Evolutionary conservation across 2,329 filamentous ascomycete species (phyloP).

Genomic region (Parastagonospora nodorum): DNA sequence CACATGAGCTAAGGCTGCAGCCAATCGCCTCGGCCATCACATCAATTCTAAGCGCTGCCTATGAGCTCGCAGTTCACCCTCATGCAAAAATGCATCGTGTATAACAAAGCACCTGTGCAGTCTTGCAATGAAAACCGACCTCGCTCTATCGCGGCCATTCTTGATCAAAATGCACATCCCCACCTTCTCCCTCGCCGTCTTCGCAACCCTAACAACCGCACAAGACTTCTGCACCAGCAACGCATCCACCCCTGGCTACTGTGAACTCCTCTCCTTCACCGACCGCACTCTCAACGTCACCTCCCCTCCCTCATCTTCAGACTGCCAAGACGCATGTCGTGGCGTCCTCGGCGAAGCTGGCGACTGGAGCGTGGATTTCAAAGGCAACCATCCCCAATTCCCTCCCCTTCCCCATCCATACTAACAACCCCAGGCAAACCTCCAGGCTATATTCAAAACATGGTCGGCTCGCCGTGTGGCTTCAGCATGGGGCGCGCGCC

Average conservation of each 20-base stretch:
- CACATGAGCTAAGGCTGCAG: background rate
- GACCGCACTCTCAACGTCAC: conserved; percentile 15
- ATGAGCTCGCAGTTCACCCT: background rate
- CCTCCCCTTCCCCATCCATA: background rate
- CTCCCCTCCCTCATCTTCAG: conserved; percentile 11
- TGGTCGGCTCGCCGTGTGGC: conserved; percentile 15
- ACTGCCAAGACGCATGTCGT: conserved; percentile 21
- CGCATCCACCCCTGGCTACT: conserved; percentile 15
- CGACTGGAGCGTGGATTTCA: conserved; percentile 24
- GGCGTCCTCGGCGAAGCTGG: conserved; percentile 21
- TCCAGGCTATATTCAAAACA: conserved; percentile 19
- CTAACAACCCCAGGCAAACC: conserved; percentile 8
- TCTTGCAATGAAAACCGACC: background rate
- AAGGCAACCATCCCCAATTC: conserved; percentile 1
- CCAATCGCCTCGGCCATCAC: background rate
- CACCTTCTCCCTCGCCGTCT: conserved; percentile 1
- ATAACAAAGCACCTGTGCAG: background rate
- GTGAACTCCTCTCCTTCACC: conserved; percentile 19
- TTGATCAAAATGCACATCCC: background rate
- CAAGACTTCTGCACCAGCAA: conserved; percentile 11
- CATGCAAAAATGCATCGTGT: background rate
- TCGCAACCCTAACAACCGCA: conserved; percentile 1
- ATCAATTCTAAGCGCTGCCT: background rate
- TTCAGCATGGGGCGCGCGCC: conserved; percentile 22
- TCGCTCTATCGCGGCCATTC: background rate